Evolutionary conservation across 164 flowering plant genomes (phyloP), one percentile per base, ranked within the genome.

Genomic region (Dillenia turbinata): DNA sequence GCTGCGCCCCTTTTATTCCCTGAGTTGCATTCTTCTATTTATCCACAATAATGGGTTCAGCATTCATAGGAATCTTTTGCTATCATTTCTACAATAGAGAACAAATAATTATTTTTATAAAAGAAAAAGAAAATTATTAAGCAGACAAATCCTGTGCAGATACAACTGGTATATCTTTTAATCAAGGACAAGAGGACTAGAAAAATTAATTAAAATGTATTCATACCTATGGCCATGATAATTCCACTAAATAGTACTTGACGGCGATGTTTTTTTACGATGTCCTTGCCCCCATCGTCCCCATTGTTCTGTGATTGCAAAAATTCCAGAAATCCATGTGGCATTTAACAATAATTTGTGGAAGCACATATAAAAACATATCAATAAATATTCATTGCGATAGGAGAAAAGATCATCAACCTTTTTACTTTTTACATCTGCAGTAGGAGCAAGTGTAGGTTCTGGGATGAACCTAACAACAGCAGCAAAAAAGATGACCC

Each of bases 201-300:
- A 44, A 40, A 49, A 12, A 59, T 45, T 26, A 56, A 61, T 47
- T 16, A 52, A 61, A 58, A 10, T 51, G 40, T 47, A 63, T 9
- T 47, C 72, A 64, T 62, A 90, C 99, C 97, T 59, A 94, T 70
- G 54, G 99, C 97, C 2, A 96, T 91, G 71, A 91, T 69, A 53
- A 94, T 91, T 47, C 99, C 99, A 80, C 99, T 94, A 67, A 66
- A 91, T 49, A 94, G 59, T 73, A 91, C 99, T 83, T 94, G 97
- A 40, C 92, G 91, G 5, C 85, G 93, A 67, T 84, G 93, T 77
- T 88, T 91, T 75, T 86, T 94, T 88, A 91, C 69, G 11, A 76
- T 51, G 67, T 94, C 96, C 77, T 91, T 88, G 46, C 79, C 84
- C 55, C 79, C 80, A 44, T 82, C 89, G 70, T 85, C 88, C 51